Base-by-base conservation (phyloP, 495 filamentous ascomycete genomes). In the Thozetella sp. region DNA sequence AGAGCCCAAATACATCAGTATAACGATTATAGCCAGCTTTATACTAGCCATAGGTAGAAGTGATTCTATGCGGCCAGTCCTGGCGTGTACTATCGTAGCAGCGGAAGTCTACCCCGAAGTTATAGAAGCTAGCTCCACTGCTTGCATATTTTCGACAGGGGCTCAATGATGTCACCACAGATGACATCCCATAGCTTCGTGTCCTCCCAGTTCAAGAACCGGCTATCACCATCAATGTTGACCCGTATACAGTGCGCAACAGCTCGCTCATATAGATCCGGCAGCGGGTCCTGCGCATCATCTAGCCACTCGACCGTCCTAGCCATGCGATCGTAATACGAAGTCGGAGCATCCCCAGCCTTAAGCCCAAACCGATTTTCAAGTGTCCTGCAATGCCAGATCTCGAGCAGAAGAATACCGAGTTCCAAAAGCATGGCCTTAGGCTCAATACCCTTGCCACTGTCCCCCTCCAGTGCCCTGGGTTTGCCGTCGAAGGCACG, bases 371-470 rank as follows among this genome's bases (percentile, higher is more conserved):
- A 64, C 2, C 37, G 62, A 19, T 27, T 56, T 30, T 68, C 60
- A 6, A 66, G 51, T 11, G 64, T 30, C 23, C 48, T 51, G 24
- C 59, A 46, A 43, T 67, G 58, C 64, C 64, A 64, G 12, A 67
- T 64, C 53, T 67, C 64, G 2, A 67, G 45, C 1, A 64, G 56
- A 2, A 67, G 52, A 23, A 67, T 64, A 15, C 60, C 64, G 13
- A 67, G 51, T 43, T 64, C 61, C 11, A 67, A 40, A 17, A 67
- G 51, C n/a, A 51, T 43, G 11, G 50, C n/a, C 46, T 64, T 58
- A 17, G 61, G 56, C 13, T 58, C 59, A 6, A 26, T 25, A 12
- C 54, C 19, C 2, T 56, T 43, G n/a, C n/a, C n/a, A n/a, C n/a
- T n/a, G n/a, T n/a, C n/a, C n/a, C n/a, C n/a, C n/a, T n/a, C n/a